Percentiles rank a stretch among this genome's conserved stretches.
Conservation (phyloP, 441 rosid genomes). For the Populus trichocarpa region DNA sequence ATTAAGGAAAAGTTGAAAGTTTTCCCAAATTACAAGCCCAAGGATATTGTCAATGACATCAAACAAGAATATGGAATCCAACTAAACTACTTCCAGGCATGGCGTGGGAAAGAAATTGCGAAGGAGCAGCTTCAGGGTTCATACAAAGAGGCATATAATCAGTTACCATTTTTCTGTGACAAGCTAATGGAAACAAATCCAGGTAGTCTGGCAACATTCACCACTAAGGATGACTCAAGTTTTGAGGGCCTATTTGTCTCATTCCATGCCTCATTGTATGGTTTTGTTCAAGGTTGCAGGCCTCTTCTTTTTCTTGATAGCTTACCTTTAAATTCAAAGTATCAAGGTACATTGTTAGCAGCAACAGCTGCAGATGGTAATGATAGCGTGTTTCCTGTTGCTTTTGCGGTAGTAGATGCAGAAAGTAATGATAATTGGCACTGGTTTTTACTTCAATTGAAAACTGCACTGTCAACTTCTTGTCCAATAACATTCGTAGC, state of each 20-base stretch:
- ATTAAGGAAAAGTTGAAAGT: constrained; percentile 82
- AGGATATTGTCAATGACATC: constrained; percentile 81
- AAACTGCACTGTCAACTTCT: constrained; percentile 55
- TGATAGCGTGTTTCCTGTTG: constrained; percentile 78
- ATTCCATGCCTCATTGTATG: constrained; percentile 71
- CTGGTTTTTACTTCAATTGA: constrained; percentile 84
- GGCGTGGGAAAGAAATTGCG: constrained; percentile 95
- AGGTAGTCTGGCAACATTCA: constrained; percentile 73
- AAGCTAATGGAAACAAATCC: constrained; percentile 83
- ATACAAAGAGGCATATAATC: constrained; percentile 81
- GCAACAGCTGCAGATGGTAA: constrained; percentile 86
- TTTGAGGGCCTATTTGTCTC: constrained; percentile 80
- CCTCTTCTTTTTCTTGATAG: constrained; percentile 87
- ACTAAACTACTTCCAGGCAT: constrained; percentile 86
- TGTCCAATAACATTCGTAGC: constrained; percentile 77
- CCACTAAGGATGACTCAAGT: constrained; percentile 88
- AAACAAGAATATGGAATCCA: constrained; percentile 86
- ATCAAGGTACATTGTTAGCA: constrained; percentile 74
- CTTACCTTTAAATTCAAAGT: constrained; percentile 73
- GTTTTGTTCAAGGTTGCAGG: constrained; percentile 80
- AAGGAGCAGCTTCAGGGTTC: constrained; percentile 95
- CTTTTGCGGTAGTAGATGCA: constrained; percentile 76
- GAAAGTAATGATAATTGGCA: constrained; percentile 81
- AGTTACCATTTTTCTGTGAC: constrained; percentile 74
- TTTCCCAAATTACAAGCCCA: constrained; percentile 82